These are phyloP conservation scores for Aethionema arabicum DNA, from an alignment of 345 rosid genomes.

Conservation along the genomic window DNA sequence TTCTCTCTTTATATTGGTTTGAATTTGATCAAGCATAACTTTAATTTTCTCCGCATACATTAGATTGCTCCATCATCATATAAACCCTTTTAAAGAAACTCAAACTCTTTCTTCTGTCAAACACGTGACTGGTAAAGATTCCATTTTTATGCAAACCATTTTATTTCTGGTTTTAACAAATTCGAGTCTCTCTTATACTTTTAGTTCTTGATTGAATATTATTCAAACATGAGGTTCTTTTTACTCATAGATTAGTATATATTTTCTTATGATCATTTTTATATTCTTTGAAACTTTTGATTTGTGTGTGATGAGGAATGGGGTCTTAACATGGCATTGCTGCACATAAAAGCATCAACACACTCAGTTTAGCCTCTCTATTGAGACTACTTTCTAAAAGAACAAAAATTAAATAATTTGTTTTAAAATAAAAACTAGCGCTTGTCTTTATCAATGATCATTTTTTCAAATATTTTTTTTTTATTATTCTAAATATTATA, in stretches of 20 bases:
- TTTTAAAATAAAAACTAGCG: not conserved
- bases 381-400: constrained; percentile 19
- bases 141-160: constrained; percentile 20
- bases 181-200: constrained; percentile 13
- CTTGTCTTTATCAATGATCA: constrained; percentile 35
- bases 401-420: not conserved
- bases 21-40: not conserved
- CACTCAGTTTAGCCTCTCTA: constrained; percentile 29
- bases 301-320: constrained; percentile 30
- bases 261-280: not conserved
- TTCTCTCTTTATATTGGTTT: not conserved
- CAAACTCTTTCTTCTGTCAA: constrained; percentile 11
- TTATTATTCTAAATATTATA: constrained; percentile 14
- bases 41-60: constrained; percentile 21
- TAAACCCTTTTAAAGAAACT: not conserved
- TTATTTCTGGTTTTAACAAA: constrained; percentile 24
- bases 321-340: constrained; percentile 39
- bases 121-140: constrained; percentile 28
- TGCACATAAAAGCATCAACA: constrained; percentile 38
- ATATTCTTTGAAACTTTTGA: constrained; percentile 17
- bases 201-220: constrained; percentile 9
- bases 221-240: constrained; percentile 13
- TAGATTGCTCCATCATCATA: constrained; percentile 14
- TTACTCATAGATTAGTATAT: constrained; percentile 9
- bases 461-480: constrained; percentile 13